A percentile compares a stretch with the other conserved stretches of the same genome.
Evolutionary conservation across 371 early-diverging fungal genomes (phyloP).

Genomic region (Sporodiniella umbellata): DNA sequence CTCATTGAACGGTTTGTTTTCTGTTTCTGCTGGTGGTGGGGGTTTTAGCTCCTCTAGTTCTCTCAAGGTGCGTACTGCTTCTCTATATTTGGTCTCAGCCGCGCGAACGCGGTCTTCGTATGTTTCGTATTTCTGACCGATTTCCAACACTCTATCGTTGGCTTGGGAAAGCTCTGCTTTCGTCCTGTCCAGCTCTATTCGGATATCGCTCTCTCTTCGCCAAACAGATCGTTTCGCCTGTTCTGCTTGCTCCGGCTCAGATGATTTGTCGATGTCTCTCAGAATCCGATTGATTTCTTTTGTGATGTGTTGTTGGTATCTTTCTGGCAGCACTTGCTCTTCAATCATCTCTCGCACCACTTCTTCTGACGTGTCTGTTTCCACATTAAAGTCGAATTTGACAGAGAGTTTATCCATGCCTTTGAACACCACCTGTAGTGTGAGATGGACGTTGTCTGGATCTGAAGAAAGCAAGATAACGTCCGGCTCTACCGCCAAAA

Average conservation of each 20-base stretch:
- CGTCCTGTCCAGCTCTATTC: constrained; percentile 35
- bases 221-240: constrained; percentile 45
- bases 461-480: constrained; percentile 51
- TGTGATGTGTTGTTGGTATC: constrained; percentile 66
- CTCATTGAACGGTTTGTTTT: background rate
- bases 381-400: constrained; percentile 75
- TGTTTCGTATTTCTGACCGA: constrained; percentile 35
- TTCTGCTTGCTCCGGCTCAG: constrained; percentile 32
- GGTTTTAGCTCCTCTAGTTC: constrained; percentile 23
- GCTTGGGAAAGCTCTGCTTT: constrained; percentile 31
- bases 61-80: constrained; percentile 24
- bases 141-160: constrained; percentile 25
- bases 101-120: constrained; percentile 33
- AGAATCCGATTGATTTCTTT: constrained; percentile 73
- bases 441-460: constrained; percentile 53
- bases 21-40: background rate
- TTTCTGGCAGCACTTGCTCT: constrained; percentile 62
- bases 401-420: constrained; percentile 68
- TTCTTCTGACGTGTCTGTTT: constrained; percentile 77
- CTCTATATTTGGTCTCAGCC: constrained; percentile 35
- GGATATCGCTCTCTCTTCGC: constrained; percentile 47
- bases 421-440: constrained; percentile 69
- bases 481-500: constrained; percentile 59
- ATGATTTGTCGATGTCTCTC: constrained; percentile 55
- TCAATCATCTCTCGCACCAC: constrained; percentile 81